A percentile compares a stretch with the other conserved stretches of the same genome.
These are phyloP conservation scores for Thermomucor indicae-seudaticae DNA, from an alignment of 371 early-diverging fungal species.

Conservation along the genomic window DNA sequence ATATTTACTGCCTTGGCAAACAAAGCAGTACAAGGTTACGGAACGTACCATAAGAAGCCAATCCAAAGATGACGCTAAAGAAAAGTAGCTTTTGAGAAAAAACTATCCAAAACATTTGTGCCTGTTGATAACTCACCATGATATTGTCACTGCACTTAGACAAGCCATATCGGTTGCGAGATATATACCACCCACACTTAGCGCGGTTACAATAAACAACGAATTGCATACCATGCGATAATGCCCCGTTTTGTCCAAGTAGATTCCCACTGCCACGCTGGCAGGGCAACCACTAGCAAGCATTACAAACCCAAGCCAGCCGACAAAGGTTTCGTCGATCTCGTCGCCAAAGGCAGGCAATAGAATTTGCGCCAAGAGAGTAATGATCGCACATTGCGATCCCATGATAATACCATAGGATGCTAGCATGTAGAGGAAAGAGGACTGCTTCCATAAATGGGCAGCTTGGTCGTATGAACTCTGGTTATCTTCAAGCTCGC, in stretches of 20 bases:
- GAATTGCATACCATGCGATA: conserved; percentile 29
- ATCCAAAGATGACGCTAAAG: conserved; percentile 39
- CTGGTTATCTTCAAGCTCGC: no score
- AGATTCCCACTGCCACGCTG: conserved; percentile 36
- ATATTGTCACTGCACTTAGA: conserved; percentile 23
- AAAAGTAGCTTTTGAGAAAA: background rate
- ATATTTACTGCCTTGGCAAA: background rate
- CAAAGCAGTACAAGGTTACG: background rate
- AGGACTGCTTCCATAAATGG: conserved; percentile 6
- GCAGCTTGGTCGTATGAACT: conserved; percentile 18
- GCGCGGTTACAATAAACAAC: conserved; percentile 18
- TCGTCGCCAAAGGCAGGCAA: conserved; percentile 31
- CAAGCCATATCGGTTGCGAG: conserved; percentile 18
- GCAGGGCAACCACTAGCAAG: conserved; percentile 39
- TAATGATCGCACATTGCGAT: conserved; percentile 46
- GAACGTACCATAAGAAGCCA: conserved; percentile 41
- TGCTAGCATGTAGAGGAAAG: conserved; percentile 20
- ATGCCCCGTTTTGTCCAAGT: conserved; percentile 36
- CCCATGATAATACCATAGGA: conserved; percentile 46
- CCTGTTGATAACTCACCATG: conserved; percentile 20
- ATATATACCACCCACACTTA: conserved; percentile 25
- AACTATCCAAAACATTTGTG: background rate
- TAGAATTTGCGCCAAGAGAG: conserved; percentile 45
- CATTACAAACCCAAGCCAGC: conserved; percentile 38
- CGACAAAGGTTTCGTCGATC: conserved; percentile 34